These are phyloP conservation scores for Cinchona pubescens DNA, from an alignment of 257 asterid genomes.

Conservation along the genomic window DNA sequence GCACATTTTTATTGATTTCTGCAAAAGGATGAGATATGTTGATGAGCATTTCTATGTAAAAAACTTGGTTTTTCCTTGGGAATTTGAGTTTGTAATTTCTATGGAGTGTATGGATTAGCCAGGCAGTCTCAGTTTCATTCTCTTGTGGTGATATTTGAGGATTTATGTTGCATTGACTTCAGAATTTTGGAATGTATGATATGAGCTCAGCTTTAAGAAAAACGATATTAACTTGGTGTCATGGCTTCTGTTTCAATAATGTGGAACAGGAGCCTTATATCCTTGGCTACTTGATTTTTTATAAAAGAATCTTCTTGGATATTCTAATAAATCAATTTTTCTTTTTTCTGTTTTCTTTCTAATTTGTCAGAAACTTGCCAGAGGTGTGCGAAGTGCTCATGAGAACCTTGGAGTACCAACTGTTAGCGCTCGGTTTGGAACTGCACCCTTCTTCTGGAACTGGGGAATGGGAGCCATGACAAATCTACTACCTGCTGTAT, in stretches of 20 bases:
- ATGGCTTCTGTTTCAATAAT: background rate
- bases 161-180: background rate
- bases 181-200: background rate
- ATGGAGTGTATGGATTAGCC: background rate
- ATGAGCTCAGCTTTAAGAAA: too few species aligned
- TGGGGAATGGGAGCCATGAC: conserved; percentile 97
- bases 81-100: background rate
- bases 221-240: background rate
- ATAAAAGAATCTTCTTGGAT: background rate
- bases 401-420: conserved; percentile 77
- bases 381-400: conserved; percentile 87
- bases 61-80: background rate
- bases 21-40: background rate
- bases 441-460: conserved; percentile 92
- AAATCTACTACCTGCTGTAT: conserved; percentile 69
- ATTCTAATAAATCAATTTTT: background rate
- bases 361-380: conserved; percentile 67
- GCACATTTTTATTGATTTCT: background rate
- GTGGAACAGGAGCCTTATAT: background rate
- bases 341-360: background rate
- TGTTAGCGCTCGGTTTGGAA: conserved; percentile 98
- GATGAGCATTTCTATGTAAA: background rate
- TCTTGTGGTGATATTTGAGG: background rate
- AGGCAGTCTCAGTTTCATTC: too few species aligned
- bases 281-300: background rate